Evolutionary conservation across 345 rosid species (phyloP).

Genomic region (Populus deltoides): DNA sequence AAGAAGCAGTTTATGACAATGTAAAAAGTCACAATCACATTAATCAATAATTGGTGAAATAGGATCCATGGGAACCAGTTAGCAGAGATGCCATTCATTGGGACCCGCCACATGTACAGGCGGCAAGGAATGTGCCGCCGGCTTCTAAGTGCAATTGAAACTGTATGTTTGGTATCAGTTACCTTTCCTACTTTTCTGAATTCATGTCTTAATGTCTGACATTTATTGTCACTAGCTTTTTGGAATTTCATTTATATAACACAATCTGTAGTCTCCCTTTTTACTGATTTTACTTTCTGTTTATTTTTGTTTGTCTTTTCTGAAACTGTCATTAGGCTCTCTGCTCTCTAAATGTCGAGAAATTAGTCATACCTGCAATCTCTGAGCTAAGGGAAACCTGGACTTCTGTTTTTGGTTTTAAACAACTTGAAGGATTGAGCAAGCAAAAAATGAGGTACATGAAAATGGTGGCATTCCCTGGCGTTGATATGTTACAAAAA

Average conservation of each 20-base stretch:
- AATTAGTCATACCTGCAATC: slow-evolving; percentile 88
- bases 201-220: not conserved
- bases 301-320: not conserved
- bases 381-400: slow-evolving; percentile 81
- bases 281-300: not conserved
- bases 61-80: slow-evolving; percentile 80
- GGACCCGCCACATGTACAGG: slow-evolving; percentile 78
- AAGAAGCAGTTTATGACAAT: not conserved
- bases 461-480: slow-evolving; percentile 81
- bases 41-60: slow-evolving; percentile 18
- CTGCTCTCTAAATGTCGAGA: slow-evolving; percentile 61
- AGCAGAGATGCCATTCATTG: slow-evolving; percentile 99
- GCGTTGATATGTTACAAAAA: slow-evolving; percentile 86
- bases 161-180: slow-evolving; percentile 45
- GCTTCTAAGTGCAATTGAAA: slow-evolving; percentile 77
- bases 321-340: slow-evolving; percentile 55
- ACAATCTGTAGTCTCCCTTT: slow-evolving; percentile 4
- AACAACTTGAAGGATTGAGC: slow-evolving; percentile 42
- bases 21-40: slow-evolving; percentile 7
- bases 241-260: not conserved
- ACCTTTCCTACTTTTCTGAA: not conserved
- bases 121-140: slow-evolving; percentile 97
- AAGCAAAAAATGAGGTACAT: slow-evolving; percentile 51
- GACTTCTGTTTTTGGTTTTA: slow-evolving; percentile 85
- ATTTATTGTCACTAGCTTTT: not conserved